Conservation (phyloP, 2,329 filamentous ascomycete genomes). For the Calonectria pseudoturangicola region DNA sequence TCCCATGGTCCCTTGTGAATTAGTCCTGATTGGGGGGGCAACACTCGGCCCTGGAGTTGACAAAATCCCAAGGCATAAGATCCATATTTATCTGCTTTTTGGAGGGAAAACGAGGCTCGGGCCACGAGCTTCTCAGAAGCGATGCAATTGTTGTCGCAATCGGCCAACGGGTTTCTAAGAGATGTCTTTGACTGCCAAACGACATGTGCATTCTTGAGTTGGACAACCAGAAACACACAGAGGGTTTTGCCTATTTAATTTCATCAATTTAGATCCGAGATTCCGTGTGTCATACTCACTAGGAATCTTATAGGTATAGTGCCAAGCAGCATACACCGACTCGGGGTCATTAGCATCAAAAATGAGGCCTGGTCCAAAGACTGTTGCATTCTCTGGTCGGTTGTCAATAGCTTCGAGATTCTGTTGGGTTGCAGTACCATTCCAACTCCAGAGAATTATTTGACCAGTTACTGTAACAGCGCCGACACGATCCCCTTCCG, state of each 20-base stretch:
- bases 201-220: constrained; percentile 37
- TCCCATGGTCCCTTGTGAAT: constrained; percentile 31
- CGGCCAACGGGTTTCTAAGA: constrained; percentile 41
- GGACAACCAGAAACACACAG: constrained; percentile 37
- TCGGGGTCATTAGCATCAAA: constrained; percentile 47
- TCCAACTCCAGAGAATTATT: constrained; percentile 52
- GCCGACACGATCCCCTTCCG: constrained; percentile 45
- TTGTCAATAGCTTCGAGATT: constrained; percentile 33
- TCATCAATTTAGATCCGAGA: neutral
- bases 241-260: constrained; percentile 22
- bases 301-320: constrained; percentile 5
- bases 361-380: constrained; percentile 47
- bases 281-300: constrained; percentile 26
- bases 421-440: constrained; percentile 43
- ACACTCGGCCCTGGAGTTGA: constrained; percentile 19
- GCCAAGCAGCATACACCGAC: constrained; percentile 45
- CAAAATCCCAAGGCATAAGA: constrained; percentile 45
- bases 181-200: constrained; percentile 34
- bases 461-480: constrained; percentile 48
- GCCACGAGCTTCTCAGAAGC: neutral
- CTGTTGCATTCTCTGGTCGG: constrained; percentile 23
- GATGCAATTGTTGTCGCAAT: constrained; percentile 8
- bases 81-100: constrained; percentile 44
- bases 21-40: constrained; percentile 17
- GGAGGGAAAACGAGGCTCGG: constrained; percentile 20